Base-by-base conservation (phyloP, 805 yeast genomes). In the Schwanniomyces polymorphus region DNA sequence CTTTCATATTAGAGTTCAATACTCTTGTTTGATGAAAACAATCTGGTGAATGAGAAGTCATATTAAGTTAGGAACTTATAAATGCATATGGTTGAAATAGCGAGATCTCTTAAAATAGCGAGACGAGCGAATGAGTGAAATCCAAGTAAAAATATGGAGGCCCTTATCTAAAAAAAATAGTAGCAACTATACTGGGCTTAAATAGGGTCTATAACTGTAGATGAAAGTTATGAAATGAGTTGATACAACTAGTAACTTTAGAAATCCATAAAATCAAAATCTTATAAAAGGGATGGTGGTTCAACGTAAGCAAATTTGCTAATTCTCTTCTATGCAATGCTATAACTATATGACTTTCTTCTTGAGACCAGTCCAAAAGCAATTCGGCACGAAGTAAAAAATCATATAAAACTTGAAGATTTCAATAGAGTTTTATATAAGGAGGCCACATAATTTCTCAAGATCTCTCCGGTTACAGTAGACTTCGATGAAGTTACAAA, bases 1-100 rank as follows among this genome's bases (percentile, higher is more conserved):
- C 73, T 50, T 66, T 71, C 44, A 68, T 42, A 26, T 64, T 57
- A 27, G 67, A 58, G 45, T 68, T 63, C 43, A 61, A 50, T 41
- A 67, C 52, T 39, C 76, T 57, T 23, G 67, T 60, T 39, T 62
- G 66, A 46, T 64, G 67, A 52, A 64, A 67, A 21, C 57, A 50
- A 53, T 67, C 70, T n/a, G 71, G 72, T 2, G 67, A 61, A 31
- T 47, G 23, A 33, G 33, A 23, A 18, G 43, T 41, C 52, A 41
- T 44, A 60, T 34, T 31, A 21, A 37, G 27, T 11, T 37, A 37
- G 44, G 5, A 29, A n/a, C 38, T 41, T 18, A 27, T 16, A 31
- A 25, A 31, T 31, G 35, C 38, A 41, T 21, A 28, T 21, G 23
- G 25, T 40, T 27, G 16, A 16, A 41, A 14, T 14, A 28, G 28